phyloP scores from a whole-genome alignment of 2,329 filamentous ascomycete species.

The Aspergillus spinulosporus region DNA sequence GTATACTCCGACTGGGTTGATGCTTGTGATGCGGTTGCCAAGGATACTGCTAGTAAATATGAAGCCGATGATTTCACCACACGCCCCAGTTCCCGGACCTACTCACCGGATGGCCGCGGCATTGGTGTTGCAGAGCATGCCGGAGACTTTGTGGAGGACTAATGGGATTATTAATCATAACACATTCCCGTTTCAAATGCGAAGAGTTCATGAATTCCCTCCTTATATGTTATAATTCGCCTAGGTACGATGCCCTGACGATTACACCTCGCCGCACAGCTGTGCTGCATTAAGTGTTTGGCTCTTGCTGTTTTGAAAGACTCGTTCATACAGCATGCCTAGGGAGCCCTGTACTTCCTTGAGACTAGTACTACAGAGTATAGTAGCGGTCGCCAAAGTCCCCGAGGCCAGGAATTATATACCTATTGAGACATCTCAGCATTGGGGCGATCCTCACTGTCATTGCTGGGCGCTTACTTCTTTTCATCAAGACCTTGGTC shows the following conservation, averaged over 20 bases:
- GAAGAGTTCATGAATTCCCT: constrained; percentile 3
- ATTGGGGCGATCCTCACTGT: constrained; percentile 5
- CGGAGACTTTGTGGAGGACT: constrained; percentile 30
- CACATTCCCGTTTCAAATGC: constrained; percentile 16
- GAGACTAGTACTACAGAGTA: constrained; percentile 63
- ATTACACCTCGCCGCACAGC: too few relatives aligned
- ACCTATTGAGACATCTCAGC: constrained; percentile 56
- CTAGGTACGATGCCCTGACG: neutral
- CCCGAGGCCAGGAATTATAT: constrained; percentile 89
- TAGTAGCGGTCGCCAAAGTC: constrained; percentile 97
- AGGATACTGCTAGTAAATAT: constrained; percentile 53
- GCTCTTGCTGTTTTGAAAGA: too few relatives aligned
- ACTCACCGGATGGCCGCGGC: constrained; percentile 23
- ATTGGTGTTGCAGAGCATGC: constrained; percentile 13
- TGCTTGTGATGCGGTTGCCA: constrained; percentile 75
- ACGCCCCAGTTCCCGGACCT: constrained; percentile 21
- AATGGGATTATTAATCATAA: constrained; percentile 25
- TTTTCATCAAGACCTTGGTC: constrained; percentile 96
- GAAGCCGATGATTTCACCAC: constrained; percentile 26
- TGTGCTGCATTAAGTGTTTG: too few relatives aligned
- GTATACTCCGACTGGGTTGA: constrained; percentile 99
- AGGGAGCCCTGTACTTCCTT: too few relatives aligned
- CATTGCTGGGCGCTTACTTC: constrained; percentile 67
- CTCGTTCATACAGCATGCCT: too few relatives aligned
- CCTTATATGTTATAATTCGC: neutral